Evolutionary conservation across 331 rosid genomes (phyloP).

Genomic region (Quercus phellos): DNA sequence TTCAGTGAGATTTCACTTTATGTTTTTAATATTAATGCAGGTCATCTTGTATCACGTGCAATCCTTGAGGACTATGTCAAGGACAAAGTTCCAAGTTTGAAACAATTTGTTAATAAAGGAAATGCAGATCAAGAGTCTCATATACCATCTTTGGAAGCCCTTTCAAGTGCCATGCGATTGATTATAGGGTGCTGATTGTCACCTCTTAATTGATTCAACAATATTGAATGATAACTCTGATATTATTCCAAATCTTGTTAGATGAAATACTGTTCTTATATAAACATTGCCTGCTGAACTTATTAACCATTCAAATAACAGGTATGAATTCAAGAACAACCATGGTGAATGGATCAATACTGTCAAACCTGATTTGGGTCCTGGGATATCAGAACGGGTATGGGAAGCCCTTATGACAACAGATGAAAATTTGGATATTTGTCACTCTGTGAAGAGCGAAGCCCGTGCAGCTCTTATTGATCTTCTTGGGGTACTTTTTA

Average conservation of each 20-base stretch:
- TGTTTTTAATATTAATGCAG: slow-evolving; percentile 33
- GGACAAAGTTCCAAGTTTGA: slow-evolving; percentile 68
- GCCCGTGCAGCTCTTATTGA: slow-evolving; percentile 56
- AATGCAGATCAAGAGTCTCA: slow-evolving; percentile 39
- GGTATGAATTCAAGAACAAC: slow-evolving; percentile 81
- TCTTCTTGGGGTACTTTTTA: slow-evolving; percentile 73
- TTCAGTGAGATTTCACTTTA: slow-evolving; percentile 1
- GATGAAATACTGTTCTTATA: neutral
- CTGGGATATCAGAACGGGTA: slow-evolving; percentile 77
- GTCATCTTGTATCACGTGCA: slow-evolving; percentile 47
- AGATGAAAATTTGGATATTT: slow-evolving; percentile 41
- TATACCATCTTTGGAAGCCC: slow-evolving; percentile 76
- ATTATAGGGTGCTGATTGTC: slow-evolving; percentile 55
- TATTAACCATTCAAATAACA: slow-evolving; percentile 20
- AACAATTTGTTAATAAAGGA: slow-evolving; percentile 43
- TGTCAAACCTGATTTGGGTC: slow-evolving; percentile 72
- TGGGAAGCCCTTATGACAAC: slow-evolving; percentile 51
- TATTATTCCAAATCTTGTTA: slow-evolving; percentile 9
- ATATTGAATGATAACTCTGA: neutral
- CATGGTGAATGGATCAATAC: slow-evolving; percentile 74
- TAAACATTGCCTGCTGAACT: neutral
- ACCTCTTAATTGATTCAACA: slow-evolving; percentile 4
- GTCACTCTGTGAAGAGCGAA: slow-evolving; percentile 50
- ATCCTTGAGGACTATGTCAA: slow-evolving; percentile 60
- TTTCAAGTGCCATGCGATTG: slow-evolving; percentile 69